A percentile compares a stretch with the other conserved stretches of the same genome.
Evolutionary conservation across 2,329 filamentous ascomycete genomes (phyloP).

Genomic region (Aspergillus sp.): DNA sequence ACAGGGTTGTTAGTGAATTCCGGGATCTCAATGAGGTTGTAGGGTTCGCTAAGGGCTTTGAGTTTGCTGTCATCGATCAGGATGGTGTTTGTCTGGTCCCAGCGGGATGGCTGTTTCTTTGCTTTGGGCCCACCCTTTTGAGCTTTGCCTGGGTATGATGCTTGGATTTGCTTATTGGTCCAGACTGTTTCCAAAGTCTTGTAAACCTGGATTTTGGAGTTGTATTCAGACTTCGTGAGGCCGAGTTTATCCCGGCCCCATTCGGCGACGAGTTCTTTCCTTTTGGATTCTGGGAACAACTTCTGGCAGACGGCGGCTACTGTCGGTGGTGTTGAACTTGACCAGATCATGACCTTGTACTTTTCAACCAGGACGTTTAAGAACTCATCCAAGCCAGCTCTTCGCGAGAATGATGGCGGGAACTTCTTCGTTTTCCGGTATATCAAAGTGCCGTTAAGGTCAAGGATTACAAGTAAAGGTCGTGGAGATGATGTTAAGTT

Average conservation of each 20-base stretch:
- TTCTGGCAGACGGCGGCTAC: conserved; percentile 59
- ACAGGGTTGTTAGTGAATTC: conserved; percentile 62
- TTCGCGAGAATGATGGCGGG: conserved; percentile 59
- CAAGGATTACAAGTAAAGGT: conserved; percentile 77
- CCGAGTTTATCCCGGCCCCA: conserved; percentile 80
- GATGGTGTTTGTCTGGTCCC: conserved; percentile 84
- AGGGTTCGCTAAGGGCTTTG: conserved; percentile 80
- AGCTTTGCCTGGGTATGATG: conserved; percentile 37
- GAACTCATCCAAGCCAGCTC: conserved; percentile 69
- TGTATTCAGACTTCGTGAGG: conserved; percentile 65
- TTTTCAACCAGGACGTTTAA: conserved; percentile 70
- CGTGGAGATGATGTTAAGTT: conserved; percentile 49
- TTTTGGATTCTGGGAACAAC: conserved; percentile 60
- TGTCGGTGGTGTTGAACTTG: conserved; percentile 74
- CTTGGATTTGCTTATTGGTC: conserved; percentile 49
- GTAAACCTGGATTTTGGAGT: conserved; percentile 76
- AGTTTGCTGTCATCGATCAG: conserved; percentile 81
- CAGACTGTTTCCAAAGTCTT: conserved; percentile 78
- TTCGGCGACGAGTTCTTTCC: conserved; percentile 60
- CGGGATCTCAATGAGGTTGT: conserved; percentile 77
- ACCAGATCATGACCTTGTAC: conserved; percentile 87
- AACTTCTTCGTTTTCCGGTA: conserved; percentile 60
- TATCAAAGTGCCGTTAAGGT: conserved; percentile 90
- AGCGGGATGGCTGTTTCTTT: conserved; percentile 45
- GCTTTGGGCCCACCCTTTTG: not conserved